phyloP scores from a whole-genome alignment of 306 rosid genomes.

The Phaseolus lunatus region DNA sequence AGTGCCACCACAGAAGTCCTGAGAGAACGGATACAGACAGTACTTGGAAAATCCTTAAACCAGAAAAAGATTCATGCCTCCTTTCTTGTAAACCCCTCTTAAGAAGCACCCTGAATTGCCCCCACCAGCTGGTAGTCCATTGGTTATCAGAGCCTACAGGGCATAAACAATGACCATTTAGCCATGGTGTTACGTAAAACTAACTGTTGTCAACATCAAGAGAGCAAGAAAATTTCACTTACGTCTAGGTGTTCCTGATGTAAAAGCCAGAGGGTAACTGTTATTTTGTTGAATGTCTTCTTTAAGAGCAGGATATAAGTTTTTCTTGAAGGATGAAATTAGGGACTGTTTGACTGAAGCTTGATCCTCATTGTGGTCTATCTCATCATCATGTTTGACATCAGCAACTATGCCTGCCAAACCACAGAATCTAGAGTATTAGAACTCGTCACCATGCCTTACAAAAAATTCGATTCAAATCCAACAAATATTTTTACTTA shows the following conservation, averaged over 20 bases:
- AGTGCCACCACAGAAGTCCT: slow-evolving; percentile 92
- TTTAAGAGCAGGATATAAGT: slow-evolving; percentile 70
- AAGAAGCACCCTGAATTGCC: slow-evolving; percentile 78
- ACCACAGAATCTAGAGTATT: background rate
- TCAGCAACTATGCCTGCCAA: slow-evolving; percentile 77
- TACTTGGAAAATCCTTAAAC: slow-evolving; percentile 85
- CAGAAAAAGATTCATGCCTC: slow-evolving; percentile 89
- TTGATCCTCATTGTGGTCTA: slow-evolving; percentile 69
- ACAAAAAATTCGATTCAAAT: background rate
- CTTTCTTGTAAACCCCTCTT: slow-evolving; percentile 83
- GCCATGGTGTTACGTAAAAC: slow-evolving; percentile 11
- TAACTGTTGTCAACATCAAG: background rate
- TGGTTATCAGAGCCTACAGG: slow-evolving; percentile 57
- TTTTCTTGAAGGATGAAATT: slow-evolving; percentile 72
- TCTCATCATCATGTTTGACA: slow-evolving; percentile 64
- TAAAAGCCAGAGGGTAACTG: slow-evolving; percentile 32
- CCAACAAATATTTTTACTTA: background rate
- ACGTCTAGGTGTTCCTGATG: slow-evolving; percentile 64
- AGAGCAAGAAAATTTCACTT: slow-evolving; percentile 35
- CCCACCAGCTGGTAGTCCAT: slow-evolving; percentile 88
- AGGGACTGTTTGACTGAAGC: slow-evolving; percentile 71
- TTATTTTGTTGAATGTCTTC: slow-evolving; percentile 63
- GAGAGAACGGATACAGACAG: slow-evolving; percentile 86
- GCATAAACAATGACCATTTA: slow-evolving; percentile 3
- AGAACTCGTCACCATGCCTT: slow-evolving; percentile 7